phyloP scores from a whole-genome alignment of 1,284 basidiomycete species.

The Papiliotrema terrestris region DNA sequence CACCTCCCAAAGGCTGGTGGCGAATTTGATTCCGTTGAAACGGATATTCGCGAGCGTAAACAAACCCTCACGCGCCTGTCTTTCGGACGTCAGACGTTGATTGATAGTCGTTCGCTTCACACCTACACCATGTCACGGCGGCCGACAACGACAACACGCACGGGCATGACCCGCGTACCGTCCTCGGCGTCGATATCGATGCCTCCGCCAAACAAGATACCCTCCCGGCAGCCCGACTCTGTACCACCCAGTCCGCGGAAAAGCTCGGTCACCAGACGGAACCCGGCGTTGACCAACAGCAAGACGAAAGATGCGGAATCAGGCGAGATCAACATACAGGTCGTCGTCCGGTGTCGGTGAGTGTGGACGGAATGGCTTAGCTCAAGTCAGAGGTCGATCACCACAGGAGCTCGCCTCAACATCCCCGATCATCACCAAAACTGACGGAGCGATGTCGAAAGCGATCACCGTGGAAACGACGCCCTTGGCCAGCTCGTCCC shows the following conservation, averaged over 20 bases:
- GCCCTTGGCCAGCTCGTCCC: slow-evolving; percentile 24
- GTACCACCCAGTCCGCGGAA: slow-evolving; percentile 15
- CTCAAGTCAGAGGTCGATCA: slow-evolving; percentile 61
- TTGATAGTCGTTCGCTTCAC: not conserved
- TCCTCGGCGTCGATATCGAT: slow-evolving; percentile 31
- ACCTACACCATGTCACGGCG: slow-evolving; percentile 23
- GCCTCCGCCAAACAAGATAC: slow-evolving; percentile 29
- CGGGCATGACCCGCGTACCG: slow-evolving; percentile 12
- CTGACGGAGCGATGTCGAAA: slow-evolving; percentile 66
- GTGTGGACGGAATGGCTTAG: slow-evolving; percentile 7
- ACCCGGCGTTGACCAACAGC: not conserved
- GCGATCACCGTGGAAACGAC: slow-evolving; percentile 73
- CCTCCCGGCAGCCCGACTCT: slow-evolving; percentile 5
- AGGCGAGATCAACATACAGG: slow-evolving; percentile 68
- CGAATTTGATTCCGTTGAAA: not conserved
- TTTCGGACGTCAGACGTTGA: slow-evolving; percentile 6
- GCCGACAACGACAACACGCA: slow-evolving; percentile 10
- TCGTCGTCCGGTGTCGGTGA: slow-evolving; percentile 81
- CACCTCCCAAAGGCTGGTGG: not conserved
- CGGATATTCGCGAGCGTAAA: slow-evolving; percentile 11
- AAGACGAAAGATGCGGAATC: slow-evolving; percentile 11
- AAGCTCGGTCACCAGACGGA: slow-evolving; percentile 1
- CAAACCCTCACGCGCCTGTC: slow-evolving; percentile 28
- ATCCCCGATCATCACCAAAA: slow-evolving; percentile 76
- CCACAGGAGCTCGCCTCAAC: slow-evolving; percentile 66